Evolutionary conservation across 2,329 filamentous ascomycete genomes (phyloP), one percentile per base, ranked within the genome.

Genomic region (Sporothrix humicola): DNA sequence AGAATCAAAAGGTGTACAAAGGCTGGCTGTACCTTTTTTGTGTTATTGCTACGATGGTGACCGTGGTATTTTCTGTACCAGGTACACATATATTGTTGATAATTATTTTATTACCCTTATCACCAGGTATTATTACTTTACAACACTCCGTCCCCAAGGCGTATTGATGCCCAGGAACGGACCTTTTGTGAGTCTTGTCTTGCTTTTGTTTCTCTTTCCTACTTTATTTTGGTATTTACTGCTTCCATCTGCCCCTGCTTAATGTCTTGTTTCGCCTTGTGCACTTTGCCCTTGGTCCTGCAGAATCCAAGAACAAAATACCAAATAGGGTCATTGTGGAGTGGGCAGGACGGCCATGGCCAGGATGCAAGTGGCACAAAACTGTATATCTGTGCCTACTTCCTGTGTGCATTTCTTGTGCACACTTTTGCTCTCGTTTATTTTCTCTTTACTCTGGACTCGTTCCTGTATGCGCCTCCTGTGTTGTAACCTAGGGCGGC

Each of bases 181-280:
- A 66, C 61, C 20, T 48, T 66, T 66, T 66, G 9, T 66, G 42
- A 66, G 42, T 66, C 61, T 10, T 37, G 31, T 37, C 31, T 37
- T 37, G 31, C 31, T 37, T 37, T 23, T 66, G 61, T 66, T 42
- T 37, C 31, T 37, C 31, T 37, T 37, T 37, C 31, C 7, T 7
- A 37, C 31, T 37, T 37, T 37, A 37, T 37, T 37, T 37, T 37
- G 31, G 31, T 37, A 37, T 37, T 37, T 37, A 37, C 31, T 37
- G 7, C 9, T 23, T 56, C 8, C 46, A 37, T 37, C 26, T 15
- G 3, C 42, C 61, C 61, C 20, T 66, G 42, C 42, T 26, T 8
- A 10, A 15, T 48, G 42, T 48, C 20, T 26, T 66, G 20, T 17
- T 44, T 66, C 20, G 61, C 61, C 61, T 13, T 66, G 61, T 26